phyloP scores from a whole-genome alignment of 139 green algal species.

The Chlamydomonas sp. region DNA sequence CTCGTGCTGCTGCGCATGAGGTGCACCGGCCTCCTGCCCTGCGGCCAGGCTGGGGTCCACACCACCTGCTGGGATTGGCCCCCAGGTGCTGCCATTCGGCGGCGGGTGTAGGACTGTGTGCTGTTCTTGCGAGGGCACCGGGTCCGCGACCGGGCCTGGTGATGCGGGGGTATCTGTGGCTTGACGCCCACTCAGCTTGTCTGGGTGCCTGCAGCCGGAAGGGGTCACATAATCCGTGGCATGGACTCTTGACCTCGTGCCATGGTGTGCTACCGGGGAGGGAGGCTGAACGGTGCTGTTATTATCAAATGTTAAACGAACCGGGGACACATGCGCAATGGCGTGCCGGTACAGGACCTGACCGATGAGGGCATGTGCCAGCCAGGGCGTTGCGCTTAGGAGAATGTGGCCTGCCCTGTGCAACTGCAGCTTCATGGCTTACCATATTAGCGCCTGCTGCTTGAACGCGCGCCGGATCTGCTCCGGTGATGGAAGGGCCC shows the following conservation, averaged over 20 bases:
- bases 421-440: not conserved
- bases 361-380: not conserved
- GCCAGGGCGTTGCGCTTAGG: not conserved
- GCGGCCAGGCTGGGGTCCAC: no score
- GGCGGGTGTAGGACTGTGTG: not conserved
- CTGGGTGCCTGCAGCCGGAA: not conserved
- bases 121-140: not conserved
- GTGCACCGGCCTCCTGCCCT: no score
- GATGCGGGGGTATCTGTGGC: not conserved
- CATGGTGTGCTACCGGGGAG: not conserved
- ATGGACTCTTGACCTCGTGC: no score
- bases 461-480: constrained; percentile 13
- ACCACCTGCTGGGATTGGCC: no score
- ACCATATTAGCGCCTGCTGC: constrained; percentile 11
- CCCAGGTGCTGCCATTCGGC: no score
- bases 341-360: not conserved
- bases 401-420: not conserved
- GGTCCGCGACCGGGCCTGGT: no score
- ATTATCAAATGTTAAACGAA: not conserved
- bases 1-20: no score
- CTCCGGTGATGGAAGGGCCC: no score
- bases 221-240: no score
- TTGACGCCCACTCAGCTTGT: not conserved
- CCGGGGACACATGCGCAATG: not conserved
- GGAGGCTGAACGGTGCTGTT: not conserved